Conservation (phyloP, 495 filamentous ascomycete genomes). For the Aspergillus biplanus region DNA sequence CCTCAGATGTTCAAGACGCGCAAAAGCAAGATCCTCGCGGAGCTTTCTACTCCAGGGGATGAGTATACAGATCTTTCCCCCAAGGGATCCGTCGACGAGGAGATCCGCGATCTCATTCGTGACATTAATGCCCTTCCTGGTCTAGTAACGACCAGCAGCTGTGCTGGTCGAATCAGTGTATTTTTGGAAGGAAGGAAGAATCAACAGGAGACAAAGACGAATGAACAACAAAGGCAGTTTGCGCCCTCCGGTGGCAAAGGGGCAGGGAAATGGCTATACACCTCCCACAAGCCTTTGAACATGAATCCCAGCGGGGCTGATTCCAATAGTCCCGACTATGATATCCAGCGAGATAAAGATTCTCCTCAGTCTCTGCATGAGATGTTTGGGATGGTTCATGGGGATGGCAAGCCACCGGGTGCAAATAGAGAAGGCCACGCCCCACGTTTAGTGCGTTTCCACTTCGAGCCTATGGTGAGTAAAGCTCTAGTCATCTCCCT, state of each 20-base stretch:
- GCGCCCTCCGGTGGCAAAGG: constrained; percentile 77
- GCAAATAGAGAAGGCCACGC: constrained; percentile 25
- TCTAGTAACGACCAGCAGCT: constrained; percentile 89
- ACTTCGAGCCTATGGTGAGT: constrained; percentile 92
- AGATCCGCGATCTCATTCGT: constrained; percentile 72
- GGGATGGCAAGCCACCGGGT: constrained; percentile 35
- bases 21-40: constrained; percentile 67
- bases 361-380: constrained; percentile 28
- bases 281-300: constrained; percentile 76
- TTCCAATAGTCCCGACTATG: not conserved
- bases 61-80: constrained; percentile 80
- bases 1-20: constrained; percentile 55
- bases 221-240: constrained; percentile 33
- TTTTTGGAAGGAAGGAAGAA: constrained; percentile 78
- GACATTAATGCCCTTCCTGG: constrained; percentile 74
- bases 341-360: constrained; percentile 12
- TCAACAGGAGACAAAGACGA: constrained; percentile 16
- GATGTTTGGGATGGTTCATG: constrained; percentile 39
- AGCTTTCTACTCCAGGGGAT: constrained; percentile 62
- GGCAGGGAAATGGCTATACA: constrained; percentile 82
- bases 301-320: constrained; percentile 17
- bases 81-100: constrained; percentile 81
- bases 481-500: not conserved
- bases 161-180: constrained; percentile 80
- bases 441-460: constrained; percentile 76